Conservation (phyloP, 2,329 filamentous ascomycete species). For the Diaporthe capsici region DNA sequence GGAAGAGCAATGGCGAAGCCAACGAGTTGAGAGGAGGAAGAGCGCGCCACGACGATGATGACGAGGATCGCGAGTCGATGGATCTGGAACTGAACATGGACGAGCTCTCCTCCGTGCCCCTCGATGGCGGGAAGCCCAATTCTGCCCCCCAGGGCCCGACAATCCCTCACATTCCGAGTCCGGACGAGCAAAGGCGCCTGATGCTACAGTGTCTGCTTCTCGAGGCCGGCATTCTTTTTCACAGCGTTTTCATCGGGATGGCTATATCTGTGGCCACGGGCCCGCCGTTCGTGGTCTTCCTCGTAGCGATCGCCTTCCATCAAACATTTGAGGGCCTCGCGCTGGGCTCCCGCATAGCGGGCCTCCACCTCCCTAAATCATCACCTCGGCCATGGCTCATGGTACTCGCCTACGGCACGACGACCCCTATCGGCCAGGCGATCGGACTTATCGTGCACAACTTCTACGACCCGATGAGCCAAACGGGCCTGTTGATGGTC, state of each 20-base stretch:
- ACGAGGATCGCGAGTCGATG: constrained; percentile 63
- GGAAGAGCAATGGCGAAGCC: constrained; percentile 39
- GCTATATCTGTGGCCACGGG: constrained; percentile 86
- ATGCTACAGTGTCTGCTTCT: constrained; percentile 84
- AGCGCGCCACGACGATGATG: constrained; percentile 51
- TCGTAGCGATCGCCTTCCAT: constrained; percentile 86
- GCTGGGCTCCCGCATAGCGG: constrained; percentile 86
- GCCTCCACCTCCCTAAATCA: constrained; percentile 81
- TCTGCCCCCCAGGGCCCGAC: constrained; percentile 43
- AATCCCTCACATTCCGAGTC: constrained; percentile 51
- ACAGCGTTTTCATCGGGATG: constrained; percentile 90
- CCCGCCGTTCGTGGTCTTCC: constrained; percentile 82
- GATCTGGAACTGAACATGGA: constrained; percentile 72
- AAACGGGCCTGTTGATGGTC: constrained; percentile 83
- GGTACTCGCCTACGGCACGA: constrained; percentile 82
- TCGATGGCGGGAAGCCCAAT: constrained; percentile 28
- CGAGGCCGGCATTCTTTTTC: constrained; percentile 87
- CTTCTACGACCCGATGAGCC: constrained; percentile 83
- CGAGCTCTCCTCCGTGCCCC: constrained; percentile 64
- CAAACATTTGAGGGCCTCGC: constrained; percentile 92
- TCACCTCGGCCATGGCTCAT: constrained; percentile 87
- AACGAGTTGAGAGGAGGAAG: constrained; percentile 46
- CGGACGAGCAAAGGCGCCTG: constrained; percentile 75
- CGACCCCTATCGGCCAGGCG: constrained; percentile 86
- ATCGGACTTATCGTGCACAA: constrained; percentile 84